Conservation (phyloP, 2,329 filamentous ascomycete species). For the Penicillium rolfsii region DNA sequence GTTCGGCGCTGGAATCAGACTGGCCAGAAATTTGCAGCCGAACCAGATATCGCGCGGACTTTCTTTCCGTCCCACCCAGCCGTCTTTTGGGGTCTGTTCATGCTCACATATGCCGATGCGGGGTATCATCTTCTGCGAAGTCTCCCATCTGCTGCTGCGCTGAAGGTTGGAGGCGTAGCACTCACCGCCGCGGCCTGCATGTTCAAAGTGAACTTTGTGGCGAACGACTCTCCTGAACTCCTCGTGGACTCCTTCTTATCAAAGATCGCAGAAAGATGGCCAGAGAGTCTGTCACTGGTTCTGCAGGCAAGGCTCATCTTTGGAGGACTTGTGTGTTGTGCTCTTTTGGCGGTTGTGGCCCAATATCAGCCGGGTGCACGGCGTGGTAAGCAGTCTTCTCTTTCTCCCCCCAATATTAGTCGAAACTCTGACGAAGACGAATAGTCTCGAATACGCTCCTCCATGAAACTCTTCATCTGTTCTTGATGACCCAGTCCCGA, state of each 20-base stretch:
- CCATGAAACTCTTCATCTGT: constrained; percentile 73
- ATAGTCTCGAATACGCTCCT: constrained; percentile 28
- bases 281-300: constrained; percentile 50
- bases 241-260: constrained; percentile 50
- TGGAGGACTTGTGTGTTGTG: constrained; percentile 45
- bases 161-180: constrained; percentile 41
- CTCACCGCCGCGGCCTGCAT: constrained; percentile 64
- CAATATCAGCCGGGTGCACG: constrained; percentile 12
- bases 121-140: constrained; percentile 48
- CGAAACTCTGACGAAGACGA: constrained; percentile 20
- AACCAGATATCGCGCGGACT: constrained; percentile 77
- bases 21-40: constrained; percentile 92
- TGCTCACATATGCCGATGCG: constrained; percentile 68
- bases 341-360: constrained; percentile 31
- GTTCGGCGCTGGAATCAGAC: constrained; percentile 91
- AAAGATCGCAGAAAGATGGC: constrained; percentile 39
- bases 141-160: constrained; percentile 32
- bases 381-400: constrained; percentile 23
- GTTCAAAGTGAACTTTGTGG: constrained; percentile 90
- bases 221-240: constrained; percentile 84
- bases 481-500: constrained; percentile 85
- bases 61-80: constrained; percentile 67
- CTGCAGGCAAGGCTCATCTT: constrained; percentile 58
- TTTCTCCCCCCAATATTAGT: background rate
- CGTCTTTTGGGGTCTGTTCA: constrained; percentile 74